These are phyloP conservation scores for Coniochaeta ligniaria DNA, from an alignment of 2,329 filamentous ascomycete species.

Conservation along the genomic window DNA sequence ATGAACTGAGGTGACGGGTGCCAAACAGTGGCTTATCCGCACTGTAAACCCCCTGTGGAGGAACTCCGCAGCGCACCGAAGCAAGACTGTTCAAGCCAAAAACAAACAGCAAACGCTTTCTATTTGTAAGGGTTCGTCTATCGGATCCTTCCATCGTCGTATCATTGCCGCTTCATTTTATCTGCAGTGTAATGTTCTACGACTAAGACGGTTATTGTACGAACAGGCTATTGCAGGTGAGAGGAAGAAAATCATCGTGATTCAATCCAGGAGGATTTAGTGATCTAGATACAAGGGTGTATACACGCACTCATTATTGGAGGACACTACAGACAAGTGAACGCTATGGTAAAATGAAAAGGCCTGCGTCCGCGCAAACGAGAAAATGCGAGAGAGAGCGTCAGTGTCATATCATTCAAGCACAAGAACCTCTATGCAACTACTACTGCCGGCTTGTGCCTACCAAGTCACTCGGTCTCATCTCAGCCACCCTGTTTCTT, in stretches of 20 bases:
- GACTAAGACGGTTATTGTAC: too few species aligned
- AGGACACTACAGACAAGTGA: background rate
- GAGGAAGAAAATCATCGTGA: background rate
- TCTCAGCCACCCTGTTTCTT: background rate
- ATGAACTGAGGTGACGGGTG: background rate
- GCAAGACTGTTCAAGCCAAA: too few species aligned
- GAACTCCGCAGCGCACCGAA: background rate
- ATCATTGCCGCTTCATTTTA: too few species aligned
- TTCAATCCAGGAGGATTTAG: background rate
- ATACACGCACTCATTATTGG: background rate
- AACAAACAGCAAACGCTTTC: too few species aligned
- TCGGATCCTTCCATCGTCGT: too few species aligned
- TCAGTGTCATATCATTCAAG: background rate
- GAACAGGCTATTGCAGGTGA: too few species aligned
- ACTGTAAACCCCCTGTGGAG: background rate
- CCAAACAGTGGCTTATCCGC: background rate
- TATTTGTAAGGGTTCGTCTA: too few species aligned
- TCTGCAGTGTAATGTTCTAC: too few species aligned
- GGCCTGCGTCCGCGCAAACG: background rate
- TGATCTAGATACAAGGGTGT: background rate
- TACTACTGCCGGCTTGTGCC: background rate
- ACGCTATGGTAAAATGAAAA: background rate
- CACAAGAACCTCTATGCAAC: background rate
- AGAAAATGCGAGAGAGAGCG: background rate
- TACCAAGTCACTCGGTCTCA: background rate